Conservation (phyloP, 768 basidiomycete species). For the Lactifluus hygrophoroides region DNA sequence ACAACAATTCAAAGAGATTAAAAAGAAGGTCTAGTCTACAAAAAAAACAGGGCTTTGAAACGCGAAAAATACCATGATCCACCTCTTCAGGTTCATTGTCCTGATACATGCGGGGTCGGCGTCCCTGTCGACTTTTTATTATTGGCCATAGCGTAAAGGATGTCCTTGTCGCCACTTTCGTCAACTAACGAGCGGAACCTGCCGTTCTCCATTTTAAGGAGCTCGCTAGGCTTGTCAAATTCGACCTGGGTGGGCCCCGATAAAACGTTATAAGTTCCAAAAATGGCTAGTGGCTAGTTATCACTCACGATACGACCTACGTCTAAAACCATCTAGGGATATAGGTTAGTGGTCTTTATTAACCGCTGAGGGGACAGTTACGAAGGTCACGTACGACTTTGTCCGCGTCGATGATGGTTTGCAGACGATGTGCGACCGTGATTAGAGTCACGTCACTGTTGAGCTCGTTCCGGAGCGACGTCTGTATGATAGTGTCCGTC, state of each 20-base stretch:
- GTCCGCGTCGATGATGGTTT: slow-evolving; percentile 55
- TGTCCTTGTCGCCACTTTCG: slow-evolving; percentile 33
- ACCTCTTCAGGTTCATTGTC: too few relatives aligned
- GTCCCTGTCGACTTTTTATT: not conserved
- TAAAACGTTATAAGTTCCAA: too few relatives aligned
- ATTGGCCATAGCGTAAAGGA: slow-evolving; percentile 26
- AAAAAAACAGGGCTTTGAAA: too few relatives aligned
- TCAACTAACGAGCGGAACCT: slow-evolving; percentile 32
- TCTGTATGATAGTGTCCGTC: slow-evolving; percentile 51
- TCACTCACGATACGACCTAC: slow-evolving; percentile 33
- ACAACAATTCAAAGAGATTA: too few relatives aligned
- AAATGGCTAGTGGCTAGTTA: too few relatives aligned
- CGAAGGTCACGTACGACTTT: slow-evolving; percentile 35
- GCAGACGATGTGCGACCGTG: slow-evolving; percentile 50
- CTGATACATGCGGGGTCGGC: too few relatives aligned
- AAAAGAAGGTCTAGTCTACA: too few relatives aligned
- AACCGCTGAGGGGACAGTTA: too few relatives aligned
- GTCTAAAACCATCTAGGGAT: slow-evolving; percentile 35
- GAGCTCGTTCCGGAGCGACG: slow-evolving; percentile 41
- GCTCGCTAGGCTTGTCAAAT: slow-evolving; percentile 37
- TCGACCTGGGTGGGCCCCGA: slow-evolving; percentile 29
- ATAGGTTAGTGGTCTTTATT: too few relatives aligned
- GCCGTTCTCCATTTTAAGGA: slow-evolving; percentile 32
- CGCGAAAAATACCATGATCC: too few relatives aligned
- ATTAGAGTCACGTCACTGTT: slow-evolving; percentile 40